Base-by-base conservation (phyloP, 306 rosid species). In the Lotus japonicus region DNA sequence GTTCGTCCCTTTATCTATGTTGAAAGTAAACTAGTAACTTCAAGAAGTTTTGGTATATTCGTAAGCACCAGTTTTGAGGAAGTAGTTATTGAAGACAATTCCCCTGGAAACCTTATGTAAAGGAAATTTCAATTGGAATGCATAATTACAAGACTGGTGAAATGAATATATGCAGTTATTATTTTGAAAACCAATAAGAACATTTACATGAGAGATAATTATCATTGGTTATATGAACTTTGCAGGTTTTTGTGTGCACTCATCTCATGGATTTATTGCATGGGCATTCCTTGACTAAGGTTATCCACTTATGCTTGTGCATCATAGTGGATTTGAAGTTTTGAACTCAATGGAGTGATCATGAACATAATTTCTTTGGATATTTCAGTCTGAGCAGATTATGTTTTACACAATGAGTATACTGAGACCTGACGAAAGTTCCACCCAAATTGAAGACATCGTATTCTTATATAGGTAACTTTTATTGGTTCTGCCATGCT, bases 191-290 rank as follows among this genome's bases (percentile, higher is more conserved):
- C 43, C 3, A 53, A 21, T 7, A 28, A 66, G 44, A 61, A 70
- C 36, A 57, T 36, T 26, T 72, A 59, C 31, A 15, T 9, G 48
- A 48, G 63, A 49, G 23, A 55, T 65, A 59, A 70, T 48, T 54
- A 41, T 58, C 18, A 52, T 79, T 74, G 31, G 39, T 43, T 71
- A 13, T 7, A 44, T 58, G 44, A 51, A 56, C 61, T 76, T 63
- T 84, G 73, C 75, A 94, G 98, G 98, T 88, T 82, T 80, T 94
- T 19, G 86, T 86, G 80, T 88, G 96, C 82, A 94, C 97, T 63
- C 98, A 94, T 90, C 82, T 94, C 74, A 85, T 96, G 21, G 98
- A 94, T 86, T 72, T 94, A 79, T 75, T 94, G 81, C 79, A 91
- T 66, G 89, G 88, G 74, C 73, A 63, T 82, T 88, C 81, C 73